Conservation (phyloP, 345 rosid species). For the Melaleuca alternifolia region DNA sequence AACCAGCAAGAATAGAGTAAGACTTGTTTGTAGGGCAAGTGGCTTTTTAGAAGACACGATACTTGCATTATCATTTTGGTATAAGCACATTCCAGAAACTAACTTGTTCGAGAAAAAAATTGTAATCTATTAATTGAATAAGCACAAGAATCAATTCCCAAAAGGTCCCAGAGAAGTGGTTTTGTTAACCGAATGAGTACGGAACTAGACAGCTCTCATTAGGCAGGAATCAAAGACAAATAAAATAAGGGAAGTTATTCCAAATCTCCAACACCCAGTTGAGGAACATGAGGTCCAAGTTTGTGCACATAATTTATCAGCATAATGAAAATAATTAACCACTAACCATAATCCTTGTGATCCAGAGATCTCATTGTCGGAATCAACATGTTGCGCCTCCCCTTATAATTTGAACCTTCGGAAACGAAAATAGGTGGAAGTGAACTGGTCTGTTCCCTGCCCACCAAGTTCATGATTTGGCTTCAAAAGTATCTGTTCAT, state of each 20-base stretch:
- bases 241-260: not conserved
- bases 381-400: not conserved
- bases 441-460: constrained; percentile 13
- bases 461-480: constrained; percentile 3
- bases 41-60: not conserved
- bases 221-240: not conserved
- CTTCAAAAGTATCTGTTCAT: not conserved
- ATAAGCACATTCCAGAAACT: not conserved
- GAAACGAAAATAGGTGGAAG: not conserved
- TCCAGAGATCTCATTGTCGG: constrained; percentile 2
- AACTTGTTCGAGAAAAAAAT: not conserved
- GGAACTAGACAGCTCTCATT: not conserved
- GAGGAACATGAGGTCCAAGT: too few relatives aligned
- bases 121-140: not conserved
- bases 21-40: not conserved
- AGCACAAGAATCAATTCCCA: not conserved
- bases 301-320: not conserved
- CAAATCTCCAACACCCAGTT: too few relatives aligned
- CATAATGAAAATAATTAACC: not conserved
- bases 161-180: not conserved
- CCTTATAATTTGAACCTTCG: not conserved
- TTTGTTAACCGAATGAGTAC: not conserved
- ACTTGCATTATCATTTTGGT: not conserved
- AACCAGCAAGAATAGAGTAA: not conserved
- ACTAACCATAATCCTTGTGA: not conserved